Base-by-base conservation (phyloP, 306 rosid species). In the Trifolium pratense region DNA sequence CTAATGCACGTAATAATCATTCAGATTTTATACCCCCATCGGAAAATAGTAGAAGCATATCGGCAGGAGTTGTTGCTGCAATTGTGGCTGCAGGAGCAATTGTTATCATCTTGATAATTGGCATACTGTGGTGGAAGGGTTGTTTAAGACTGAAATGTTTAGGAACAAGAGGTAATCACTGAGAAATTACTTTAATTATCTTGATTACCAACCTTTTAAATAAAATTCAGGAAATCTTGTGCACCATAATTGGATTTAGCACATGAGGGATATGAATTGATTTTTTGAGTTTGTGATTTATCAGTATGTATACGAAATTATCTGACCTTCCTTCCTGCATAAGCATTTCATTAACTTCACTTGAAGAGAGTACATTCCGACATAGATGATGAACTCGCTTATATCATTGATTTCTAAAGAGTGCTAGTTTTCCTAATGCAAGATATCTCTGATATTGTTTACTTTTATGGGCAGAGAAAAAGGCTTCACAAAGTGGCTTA, bases 91-190 rank as follows among this genome's bases (percentile, higher is more conserved):
- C 74, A 18, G 89, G 73, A 65, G 65, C 40, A 55, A 45, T 77
- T 64, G 1, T 84, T 60, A 74, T 82, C 31, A 49, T 70, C 51
- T 34, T 84, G 16, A 18, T 66, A 36, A 43, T 82, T 2, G 32
- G 82, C 42, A 65, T 79, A 39, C 75, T 86, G 32, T 65, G 87
- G 84, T 79, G 81, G 84, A 86, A 15, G 36, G 83, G 84, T 12
- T 40, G 60, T 56, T 59, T 73, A 18, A 72, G 70, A 34, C 9
- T 25, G 42, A 68, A 78, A 55, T 66, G 39, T 43, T 65, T 80
- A 1, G 21, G 61, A 58, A 42, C 75, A 51, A 75, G 55, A 70
- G 92, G 92, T 60, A 71, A 66, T 43, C 56, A 49, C 36, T 20
- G 37, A 31, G 69, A 58, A 61, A 39, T 58, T 23, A 43, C 63